Percentiles rank a stretch among this genome's conserved stretches.
Conservation (phyloP, 2,329 filamentous ascomycete genomes). For the Alternaria consortialis region DNA sequence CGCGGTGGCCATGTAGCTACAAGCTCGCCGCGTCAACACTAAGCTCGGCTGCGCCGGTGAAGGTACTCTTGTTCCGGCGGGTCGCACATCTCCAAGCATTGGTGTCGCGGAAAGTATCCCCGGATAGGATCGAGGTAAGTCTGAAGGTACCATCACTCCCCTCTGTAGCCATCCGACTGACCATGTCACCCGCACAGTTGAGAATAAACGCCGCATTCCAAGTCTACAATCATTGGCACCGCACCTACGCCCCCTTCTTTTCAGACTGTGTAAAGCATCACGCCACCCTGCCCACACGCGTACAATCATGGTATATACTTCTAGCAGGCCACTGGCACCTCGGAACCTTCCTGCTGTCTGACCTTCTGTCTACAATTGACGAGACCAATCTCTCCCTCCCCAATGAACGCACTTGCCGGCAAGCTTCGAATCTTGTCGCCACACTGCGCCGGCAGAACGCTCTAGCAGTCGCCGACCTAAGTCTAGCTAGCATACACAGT, state of each 20-base stretch:
- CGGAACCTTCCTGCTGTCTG: constrained; percentile 63
- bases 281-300: constrained; percentile 59
- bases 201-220: constrained; percentile 58
- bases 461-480: constrained; percentile 46
- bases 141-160: neutral
- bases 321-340: constrained; percentile 67
- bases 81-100: constrained; percentile 14
- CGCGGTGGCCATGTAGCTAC: constrained; percentile 18
- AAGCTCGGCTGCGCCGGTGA: constrained; percentile 15
- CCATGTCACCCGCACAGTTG: constrained; percentile 56
- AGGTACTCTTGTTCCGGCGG: constrained; percentile 12
- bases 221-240: constrained; percentile 65
- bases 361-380: constrained; percentile 58
- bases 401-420: constrained; percentile 54
- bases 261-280: constrained; percentile 62
- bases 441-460: constrained; percentile 48
- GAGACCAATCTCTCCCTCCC: constrained; percentile 56
- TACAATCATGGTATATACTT: constrained; percentile 68
- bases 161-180: constrained; percentile 33
- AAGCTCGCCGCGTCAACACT: constrained; percentile 14
- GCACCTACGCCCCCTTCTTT: constrained; percentile 62
- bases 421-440: constrained; percentile 56
- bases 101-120: constrained; percentile 3
- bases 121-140: constrained; percentile 12
- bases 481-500: constrained; percentile 36